Conservation (phyloP, 108 stramenopile genomes). For the Cyclotella atomus region DNA sequence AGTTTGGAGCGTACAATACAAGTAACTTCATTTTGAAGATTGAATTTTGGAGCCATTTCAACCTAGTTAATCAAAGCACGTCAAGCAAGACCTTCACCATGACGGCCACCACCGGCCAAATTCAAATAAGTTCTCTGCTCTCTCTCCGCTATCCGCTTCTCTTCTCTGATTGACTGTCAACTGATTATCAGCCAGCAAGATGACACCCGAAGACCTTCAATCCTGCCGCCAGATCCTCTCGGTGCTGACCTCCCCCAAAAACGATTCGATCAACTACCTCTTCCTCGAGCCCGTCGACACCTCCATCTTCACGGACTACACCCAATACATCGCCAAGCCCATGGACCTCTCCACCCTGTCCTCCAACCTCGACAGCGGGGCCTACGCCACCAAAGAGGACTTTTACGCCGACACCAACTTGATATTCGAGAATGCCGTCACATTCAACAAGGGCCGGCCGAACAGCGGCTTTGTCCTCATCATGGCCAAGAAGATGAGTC, state of each 20-base stretch:
- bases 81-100: no score
- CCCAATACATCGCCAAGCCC: conserved; percentile 54
- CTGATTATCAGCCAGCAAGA: neutral
- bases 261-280: conserved; percentile 66
- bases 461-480: conserved; percentile 69
- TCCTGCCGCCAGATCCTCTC: conserved; percentile 57
- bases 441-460: conserved; percentile 57
- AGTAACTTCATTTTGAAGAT: no score
- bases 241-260: conserved; percentile 52
- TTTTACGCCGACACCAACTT: conserved; percentile 54
- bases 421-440: conserved; percentile 70
- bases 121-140: no score
- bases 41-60: no score
- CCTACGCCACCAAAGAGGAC: conserved; percentile 47
- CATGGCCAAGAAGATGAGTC: conserved; percentile 70
- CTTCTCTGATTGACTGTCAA: no score
- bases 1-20: no score
- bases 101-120: no score
- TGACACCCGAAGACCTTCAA: conserved; percentile 56
- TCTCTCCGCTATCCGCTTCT: no score
- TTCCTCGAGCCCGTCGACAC: conserved; percentile 80
- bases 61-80: no score
- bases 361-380: conserved; percentile 60
- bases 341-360: conserved; percentile 76
- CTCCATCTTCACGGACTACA: conserved; percentile 61